Base-by-base conservation (phyloP, 2,329 filamentous ascomycete genomes). In the Parastagonospora nodorum region DNA sequence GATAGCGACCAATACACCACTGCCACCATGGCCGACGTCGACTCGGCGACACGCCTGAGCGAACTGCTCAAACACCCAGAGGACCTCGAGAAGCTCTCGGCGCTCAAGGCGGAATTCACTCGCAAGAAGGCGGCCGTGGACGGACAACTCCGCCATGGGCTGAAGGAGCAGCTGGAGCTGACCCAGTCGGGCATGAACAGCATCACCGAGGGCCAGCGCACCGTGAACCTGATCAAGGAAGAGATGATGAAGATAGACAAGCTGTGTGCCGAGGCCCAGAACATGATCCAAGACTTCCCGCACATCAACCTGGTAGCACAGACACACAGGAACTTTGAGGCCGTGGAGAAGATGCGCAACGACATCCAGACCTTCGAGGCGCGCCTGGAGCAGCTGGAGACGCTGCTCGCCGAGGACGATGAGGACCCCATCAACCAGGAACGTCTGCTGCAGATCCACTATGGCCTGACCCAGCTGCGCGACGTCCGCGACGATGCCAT, bases 181-280 rank as follows among this genome's bases (percentile, higher is more conserved):
- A 97, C 94, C 9, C 93, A 97, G 77, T 84, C 89, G 61, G 94
- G 94, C 73, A 96, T 99, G 87, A 88, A 80, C 59, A 89, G 89
- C 56, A 87, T 99, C 59, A 86, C 85, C 38, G 92, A 97, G 70
- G 92, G 92, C 49, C 92, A 97, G 75, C 89, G 92, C 74, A 90
- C 90, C 54, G 90, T 99, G 31, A 88, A 90, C 70, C 85, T 89
- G 65, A 97, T 97, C 77, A 96, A 96, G 75, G 93, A 97, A 61
- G 94, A 99, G 78, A 94, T 99, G 85, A 92, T 95, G 81, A 95
- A 93, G 77, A 97, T 99, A 67, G 94, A 99, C 79, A 92, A 90
- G 77, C 84, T 99, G 58, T 99, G 94, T 78, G 92, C 92, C 57
- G 95, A 99, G 76, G 92, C 92, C 47, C 93, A 97, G 79, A 91